Evolutionary conservation across 2,329 filamentous ascomycete genomes (phyloP).

Genomic region (Fusarium citri): DNA sequence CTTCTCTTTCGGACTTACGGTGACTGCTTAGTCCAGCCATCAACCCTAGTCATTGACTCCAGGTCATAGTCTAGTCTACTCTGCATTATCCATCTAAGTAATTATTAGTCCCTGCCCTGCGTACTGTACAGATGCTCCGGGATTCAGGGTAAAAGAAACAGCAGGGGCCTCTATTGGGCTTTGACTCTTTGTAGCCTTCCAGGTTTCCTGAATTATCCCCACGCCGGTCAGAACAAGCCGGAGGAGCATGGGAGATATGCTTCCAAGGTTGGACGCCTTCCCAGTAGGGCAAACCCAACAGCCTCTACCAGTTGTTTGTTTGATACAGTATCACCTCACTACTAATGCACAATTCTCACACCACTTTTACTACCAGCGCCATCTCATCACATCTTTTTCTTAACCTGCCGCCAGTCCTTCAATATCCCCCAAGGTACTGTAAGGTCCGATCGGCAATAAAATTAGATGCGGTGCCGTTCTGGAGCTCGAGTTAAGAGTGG

Average conservation of each 20-base stretch:
- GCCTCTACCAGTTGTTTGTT: slow-evolving; percentile 21
- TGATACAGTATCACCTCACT: background rate
- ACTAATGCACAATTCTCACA: slow-evolving; percentile 12
- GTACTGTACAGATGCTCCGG: slow-evolving; percentile 29
- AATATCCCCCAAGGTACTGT: too few relatives aligned
- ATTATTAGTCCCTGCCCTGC: background rate
- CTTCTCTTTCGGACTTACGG: slow-evolving; percentile 32
- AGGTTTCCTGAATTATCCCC: background rate
- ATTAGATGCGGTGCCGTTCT: slow-evolving; percentile 1
- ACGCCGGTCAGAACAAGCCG: background rate
- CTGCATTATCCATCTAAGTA: background rate
- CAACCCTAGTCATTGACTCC: slow-evolving; percentile 17
- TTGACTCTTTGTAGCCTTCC: background rate
- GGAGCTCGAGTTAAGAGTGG: background rate
- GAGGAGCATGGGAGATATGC: background rate
- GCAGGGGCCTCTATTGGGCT: slow-evolving; percentile 22
- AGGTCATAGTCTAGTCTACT: slow-evolving; percentile 6
- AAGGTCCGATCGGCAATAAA: background rate
- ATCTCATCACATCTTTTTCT: background rate
- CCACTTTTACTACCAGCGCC: slow-evolving; percentile 7
- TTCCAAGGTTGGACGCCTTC: slow-evolving; percentile 15
- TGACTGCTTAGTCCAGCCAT: slow-evolving; percentile 20
- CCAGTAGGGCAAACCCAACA: slow-evolving; percentile 19
- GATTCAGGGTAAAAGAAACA: slow-evolving; percentile 20
- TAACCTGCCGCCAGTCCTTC: background rate